These are phyloP conservation scores for Scenedesmus sp. DNA, from an alignment of 163 green algal genomes.

Conservation along the genomic window DNA sequence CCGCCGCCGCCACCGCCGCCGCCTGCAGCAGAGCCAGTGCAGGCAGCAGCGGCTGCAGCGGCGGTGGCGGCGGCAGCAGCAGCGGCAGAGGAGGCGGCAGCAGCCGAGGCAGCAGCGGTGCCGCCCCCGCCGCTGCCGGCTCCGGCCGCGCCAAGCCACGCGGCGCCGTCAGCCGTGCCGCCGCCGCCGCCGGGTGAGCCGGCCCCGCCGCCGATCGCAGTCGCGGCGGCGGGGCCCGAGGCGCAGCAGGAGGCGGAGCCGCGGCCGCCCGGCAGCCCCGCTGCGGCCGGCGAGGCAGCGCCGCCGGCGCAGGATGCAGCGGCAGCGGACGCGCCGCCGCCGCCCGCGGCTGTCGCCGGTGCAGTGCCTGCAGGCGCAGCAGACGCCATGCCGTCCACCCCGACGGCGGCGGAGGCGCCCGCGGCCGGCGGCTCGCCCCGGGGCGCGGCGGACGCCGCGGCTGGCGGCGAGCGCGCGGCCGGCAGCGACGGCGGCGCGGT, in stretches of 20 bases:
- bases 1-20: neutral
- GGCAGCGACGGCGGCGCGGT: neutral
- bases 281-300: neutral
- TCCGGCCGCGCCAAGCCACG: no score
- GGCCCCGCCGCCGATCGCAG: no score
- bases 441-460: slow-evolving; percentile 4
- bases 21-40: neutral
- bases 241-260: neutral
- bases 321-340: neutral
- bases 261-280: neutral
- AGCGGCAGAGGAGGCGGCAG: neutral
- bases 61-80: slow-evolving; percentile 9
- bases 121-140: neutral
- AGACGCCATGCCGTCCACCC: no score
- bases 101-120: neutral
- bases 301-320: neutral
- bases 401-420: no score
- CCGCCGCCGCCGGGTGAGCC: no score
- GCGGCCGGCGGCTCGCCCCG: no score
- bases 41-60: neutral
- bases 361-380: neutral
- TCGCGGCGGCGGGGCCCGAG: no score
- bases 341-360: neutral
- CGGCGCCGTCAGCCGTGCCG: no score
- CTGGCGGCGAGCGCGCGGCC: no score